These are phyloP conservation scores for Penicillium sp. DNA, from an alignment of 2,329 filamentous ascomycete species.

Conservation along the genomic window DNA sequence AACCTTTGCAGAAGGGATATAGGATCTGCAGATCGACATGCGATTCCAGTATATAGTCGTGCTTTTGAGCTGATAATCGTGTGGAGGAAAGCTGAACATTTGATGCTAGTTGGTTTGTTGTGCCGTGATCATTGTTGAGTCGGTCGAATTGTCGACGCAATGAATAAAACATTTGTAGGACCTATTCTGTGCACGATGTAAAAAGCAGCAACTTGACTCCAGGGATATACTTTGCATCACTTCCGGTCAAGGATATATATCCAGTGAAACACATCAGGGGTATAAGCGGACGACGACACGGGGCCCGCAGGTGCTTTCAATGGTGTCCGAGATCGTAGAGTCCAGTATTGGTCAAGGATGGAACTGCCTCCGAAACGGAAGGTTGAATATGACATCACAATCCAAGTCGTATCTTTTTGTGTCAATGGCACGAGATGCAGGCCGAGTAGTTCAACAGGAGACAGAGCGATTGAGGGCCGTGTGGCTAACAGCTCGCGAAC, in stretches of 20 bases:
- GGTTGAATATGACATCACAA: constrained; percentile 35
- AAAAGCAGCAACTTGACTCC: neutral
- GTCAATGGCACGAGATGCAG: constrained; percentile 34
- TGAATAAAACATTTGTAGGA: neutral
- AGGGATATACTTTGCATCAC: constrained; percentile 6
- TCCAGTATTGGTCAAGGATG: constrained; percentile 28
- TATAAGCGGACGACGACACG: constrained; percentile 27
- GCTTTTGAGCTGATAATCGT: neutral
- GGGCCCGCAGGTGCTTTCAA: constrained; percentile 33
- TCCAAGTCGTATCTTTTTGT: constrained; percentile 28
- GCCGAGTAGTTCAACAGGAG: constrained; percentile 36
- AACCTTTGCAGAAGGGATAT: neutral
- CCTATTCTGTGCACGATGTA: neutral
- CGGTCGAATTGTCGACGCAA: neutral
- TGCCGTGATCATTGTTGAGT: neutral
- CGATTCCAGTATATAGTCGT: neutral
- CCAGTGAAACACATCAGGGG: constrained; percentile 39
- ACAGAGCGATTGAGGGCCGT: constrained; percentile 16
- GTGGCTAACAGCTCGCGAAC: constrained; percentile 17
- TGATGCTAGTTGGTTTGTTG: neutral
- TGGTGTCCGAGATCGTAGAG: constrained; percentile 27
- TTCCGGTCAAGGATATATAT: constrained; percentile 33
- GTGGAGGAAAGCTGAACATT: neutral
- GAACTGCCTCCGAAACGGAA: constrained; percentile 32
- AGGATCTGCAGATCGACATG: neutral